Evolutionary conservation across 495 filamentous ascomycete genomes (phyloP).

Genomic region (Daldinia grandis): DNA sequence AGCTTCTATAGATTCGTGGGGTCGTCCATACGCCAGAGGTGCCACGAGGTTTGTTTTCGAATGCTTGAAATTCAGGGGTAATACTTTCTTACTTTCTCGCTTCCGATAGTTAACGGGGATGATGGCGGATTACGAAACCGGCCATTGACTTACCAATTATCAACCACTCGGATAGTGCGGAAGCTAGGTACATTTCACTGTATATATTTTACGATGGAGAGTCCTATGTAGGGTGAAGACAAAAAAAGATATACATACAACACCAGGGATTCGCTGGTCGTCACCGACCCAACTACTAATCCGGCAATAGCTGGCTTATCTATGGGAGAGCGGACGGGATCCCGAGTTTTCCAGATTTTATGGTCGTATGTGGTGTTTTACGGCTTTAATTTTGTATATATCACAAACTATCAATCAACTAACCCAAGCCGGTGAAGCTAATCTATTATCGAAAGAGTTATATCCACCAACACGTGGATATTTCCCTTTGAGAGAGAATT

Average conservation of each 20-base stretch:
- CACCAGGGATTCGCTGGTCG: conserved; percentile 59
- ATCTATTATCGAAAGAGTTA: neutral
- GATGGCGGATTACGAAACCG: too few relatives aligned
- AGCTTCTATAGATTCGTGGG: too few relatives aligned
- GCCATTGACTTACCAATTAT: too few relatives aligned
- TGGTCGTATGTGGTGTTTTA: conserved; percentile 52
- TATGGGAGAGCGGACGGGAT: conserved; percentile 63
- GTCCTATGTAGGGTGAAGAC: too few relatives aligned
- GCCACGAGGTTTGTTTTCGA: neutral
- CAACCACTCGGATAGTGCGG: too few relatives aligned
- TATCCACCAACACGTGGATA: neutral
- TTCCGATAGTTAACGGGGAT: neutral
- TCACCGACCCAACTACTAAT: conserved; percentile 62
- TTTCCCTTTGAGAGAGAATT: neutral
- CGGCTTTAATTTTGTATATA: neutral
- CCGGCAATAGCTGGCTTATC: conserved; percentile 51
- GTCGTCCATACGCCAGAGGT: neutral
- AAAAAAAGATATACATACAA: conserved; percentile 47
- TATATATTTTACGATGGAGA: too few relatives aligned
- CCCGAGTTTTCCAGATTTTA: conserved; percentile 55
- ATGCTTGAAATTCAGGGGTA: neutral
- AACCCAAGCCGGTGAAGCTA: neutral
- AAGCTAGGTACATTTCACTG: too few relatives aligned
- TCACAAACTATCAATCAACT: neutral
- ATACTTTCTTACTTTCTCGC: neutral